Evolutionary conservation across 345 rosid species (phyloP).

Genomic region (Microcos paniculata): DNA sequence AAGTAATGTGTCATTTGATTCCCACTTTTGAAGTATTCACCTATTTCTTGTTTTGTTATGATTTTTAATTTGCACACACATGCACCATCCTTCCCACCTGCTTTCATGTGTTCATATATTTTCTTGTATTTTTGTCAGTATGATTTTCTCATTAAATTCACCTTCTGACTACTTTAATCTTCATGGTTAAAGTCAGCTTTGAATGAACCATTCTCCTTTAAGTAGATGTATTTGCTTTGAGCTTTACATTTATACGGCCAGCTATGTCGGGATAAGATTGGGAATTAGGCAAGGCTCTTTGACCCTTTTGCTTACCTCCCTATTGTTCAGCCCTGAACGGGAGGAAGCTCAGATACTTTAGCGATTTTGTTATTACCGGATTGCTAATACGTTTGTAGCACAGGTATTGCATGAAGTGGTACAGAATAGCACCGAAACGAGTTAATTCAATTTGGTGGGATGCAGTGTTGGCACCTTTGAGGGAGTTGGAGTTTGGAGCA

Average conservation of each 20-base stretch:
- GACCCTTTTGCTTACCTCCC: background rate
- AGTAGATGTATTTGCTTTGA: background rate
- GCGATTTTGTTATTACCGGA: background rate
- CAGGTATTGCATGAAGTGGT: constrained; percentile 93
- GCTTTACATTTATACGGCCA: background rate
- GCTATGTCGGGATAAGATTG: background rate
- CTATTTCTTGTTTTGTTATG: background rate
- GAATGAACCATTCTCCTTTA: background rate
- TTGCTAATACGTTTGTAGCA: constrained; percentile 16
- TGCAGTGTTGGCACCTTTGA: constrained; percentile 76
- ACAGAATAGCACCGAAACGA: constrained; percentile 71
- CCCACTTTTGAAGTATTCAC: background rate
- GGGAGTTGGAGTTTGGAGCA: constrained; percentile 63
- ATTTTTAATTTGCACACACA: background rate
- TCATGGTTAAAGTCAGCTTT: background rate
- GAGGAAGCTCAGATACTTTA: background rate
- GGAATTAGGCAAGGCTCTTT: background rate
- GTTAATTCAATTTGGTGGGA: constrained; percentile 80
- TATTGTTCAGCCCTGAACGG: background rate
- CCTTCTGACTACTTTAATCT: background rate
- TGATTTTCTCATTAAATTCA: background rate
- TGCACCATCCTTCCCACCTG: background rate
- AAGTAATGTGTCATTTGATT: background rate
- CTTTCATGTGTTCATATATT: background rate
- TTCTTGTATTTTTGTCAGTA: background rate